Evolutionary conservation across 306 rosid genomes (phyloP).

Genomic region (Carpinus viminea): DNA sequence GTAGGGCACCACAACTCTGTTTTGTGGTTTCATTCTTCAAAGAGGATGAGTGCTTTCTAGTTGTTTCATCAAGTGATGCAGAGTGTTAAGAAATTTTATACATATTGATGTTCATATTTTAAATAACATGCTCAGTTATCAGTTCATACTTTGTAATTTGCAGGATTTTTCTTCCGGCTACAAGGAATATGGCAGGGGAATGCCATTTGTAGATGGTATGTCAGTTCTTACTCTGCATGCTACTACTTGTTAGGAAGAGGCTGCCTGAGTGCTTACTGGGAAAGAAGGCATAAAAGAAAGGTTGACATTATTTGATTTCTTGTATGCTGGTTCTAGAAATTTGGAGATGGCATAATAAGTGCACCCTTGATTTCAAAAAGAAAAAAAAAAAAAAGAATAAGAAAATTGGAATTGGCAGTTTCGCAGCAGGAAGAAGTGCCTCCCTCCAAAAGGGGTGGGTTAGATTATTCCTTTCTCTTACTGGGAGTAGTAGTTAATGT

Average conservation of each 20-base stretch:
- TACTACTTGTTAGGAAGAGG: slow-evolving; percentile 28
- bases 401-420: not conserved
- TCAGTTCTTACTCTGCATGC: slow-evolving; percentile 12
- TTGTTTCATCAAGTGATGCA: slow-evolving; percentile 26
- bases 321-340: slow-evolving; percentile 2
- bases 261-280: slow-evolving; percentile 8
- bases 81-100: slow-evolving; percentile 28
- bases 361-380: not conserved
- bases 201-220: slow-evolving; percentile 20
- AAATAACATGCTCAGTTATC: slow-evolving; percentile 30
- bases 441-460: not conserved
- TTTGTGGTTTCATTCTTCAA: slow-evolving; percentile 20
- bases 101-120: slow-evolving; percentile 17
- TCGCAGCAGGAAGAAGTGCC: not conserved
- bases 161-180: slow-evolving; percentile 35
- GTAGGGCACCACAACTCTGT: slow-evolving; percentile 25
- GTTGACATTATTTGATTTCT: slow-evolving; percentile 4
- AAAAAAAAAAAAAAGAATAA: not conserved
- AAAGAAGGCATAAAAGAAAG: slow-evolving; percentile 26
- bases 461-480: not conserved
- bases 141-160: slow-evolving; percentile 42
- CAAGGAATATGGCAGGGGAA: slow-evolving; percentile 26
- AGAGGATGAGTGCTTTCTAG: slow-evolving; percentile 22
- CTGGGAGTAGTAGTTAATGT: not conserved
- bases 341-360: not conserved